Evolutionary conservation across 805 yeast species (phyloP).

Genomic region (Monosporozyma siamensis): DNA sequence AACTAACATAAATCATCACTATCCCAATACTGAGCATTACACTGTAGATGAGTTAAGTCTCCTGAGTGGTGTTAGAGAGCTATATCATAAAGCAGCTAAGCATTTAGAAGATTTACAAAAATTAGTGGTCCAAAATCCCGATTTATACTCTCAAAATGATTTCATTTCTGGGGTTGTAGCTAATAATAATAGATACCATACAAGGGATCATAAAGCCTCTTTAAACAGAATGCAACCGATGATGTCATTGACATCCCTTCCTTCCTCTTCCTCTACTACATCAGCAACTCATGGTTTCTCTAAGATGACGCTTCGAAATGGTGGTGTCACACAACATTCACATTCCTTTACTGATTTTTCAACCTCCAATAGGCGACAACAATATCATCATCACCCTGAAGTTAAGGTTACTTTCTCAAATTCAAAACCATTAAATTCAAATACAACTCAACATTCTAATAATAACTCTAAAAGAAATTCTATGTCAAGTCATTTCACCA

Average conservation of each 20-base stretch:
- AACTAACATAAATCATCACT: slow-evolving; percentile 41
- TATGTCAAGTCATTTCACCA: background rate
- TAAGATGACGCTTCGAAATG: slow-evolving; percentile 25
- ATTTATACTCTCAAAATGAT: too few relatives aligned
- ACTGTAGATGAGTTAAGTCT: slow-evolving; percentile 40
- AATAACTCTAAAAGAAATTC: slow-evolving; percentile 6
- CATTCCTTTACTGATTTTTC: slow-evolving; percentile 2
- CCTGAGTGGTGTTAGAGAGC: slow-evolving; percentile 33
- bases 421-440: slow-evolving; percentile 20
- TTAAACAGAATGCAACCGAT: slow-evolving; percentile 19
- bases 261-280: background rate
- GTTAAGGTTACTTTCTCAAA: slow-evolving; percentile 16
- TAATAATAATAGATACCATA: slow-evolving; percentile 1
- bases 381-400: slow-evolving; percentile 1
- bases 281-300: slow-evolving; percentile 11
- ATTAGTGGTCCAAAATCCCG: slow-evolving; percentile 9
- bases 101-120: slow-evolving; percentile 33
- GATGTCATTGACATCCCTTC: slow-evolving; percentile 5
- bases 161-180: too few relatives aligned
- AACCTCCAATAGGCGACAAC: background rate
- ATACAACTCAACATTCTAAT: too few relatives aligned
- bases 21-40: slow-evolving; percentile 25
- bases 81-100: slow-evolving; percentile 30
- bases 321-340: slow-evolving; percentile 4
- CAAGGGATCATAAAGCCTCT: slow-evolving; percentile 10